Conservation (phyloP, 257 asterid genomes). For the Jacaranda mimosifolia region DNA sequence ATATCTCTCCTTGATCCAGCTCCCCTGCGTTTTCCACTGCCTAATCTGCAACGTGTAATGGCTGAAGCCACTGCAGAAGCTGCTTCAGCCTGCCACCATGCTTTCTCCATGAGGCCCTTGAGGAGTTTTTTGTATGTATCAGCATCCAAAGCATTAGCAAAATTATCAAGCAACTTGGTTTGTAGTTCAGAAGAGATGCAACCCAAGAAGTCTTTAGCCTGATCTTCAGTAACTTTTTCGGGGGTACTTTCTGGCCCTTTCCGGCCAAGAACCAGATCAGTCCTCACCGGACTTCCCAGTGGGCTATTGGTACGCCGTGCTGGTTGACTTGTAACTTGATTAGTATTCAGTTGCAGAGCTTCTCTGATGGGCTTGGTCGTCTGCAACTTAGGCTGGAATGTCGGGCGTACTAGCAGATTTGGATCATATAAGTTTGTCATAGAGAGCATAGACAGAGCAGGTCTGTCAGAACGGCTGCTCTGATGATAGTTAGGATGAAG, state of each 20-base stretch:
- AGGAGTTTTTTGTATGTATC: slow-evolving; percentile 81
- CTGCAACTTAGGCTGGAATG: slow-evolving; percentile 55
- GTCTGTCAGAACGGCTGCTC: slow-evolving; percentile 38
- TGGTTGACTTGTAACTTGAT: background rate
- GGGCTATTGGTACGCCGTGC: slow-evolving; percentile 36
- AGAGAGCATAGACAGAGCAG: slow-evolving; percentile 44
- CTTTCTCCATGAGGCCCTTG: slow-evolving; percentile 86
- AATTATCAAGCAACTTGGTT: slow-evolving; percentile 59
- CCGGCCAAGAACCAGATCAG: slow-evolving; percentile 86
- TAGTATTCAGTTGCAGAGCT: slow-evolving; percentile 50
- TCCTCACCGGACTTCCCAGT: slow-evolving; percentile 80
- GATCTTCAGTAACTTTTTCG: slow-evolving; percentile 50
- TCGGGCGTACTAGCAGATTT: slow-evolving; percentile 42
- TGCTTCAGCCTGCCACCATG: slow-evolving; percentile 98
- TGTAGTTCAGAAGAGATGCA: slow-evolving; percentile 68
- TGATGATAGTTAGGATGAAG: slow-evolving; percentile 76
- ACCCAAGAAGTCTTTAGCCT: slow-evolving; percentile 68
- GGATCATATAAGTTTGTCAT: slow-evolving; percentile 48
- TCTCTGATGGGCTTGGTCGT: slow-evolving; percentile 46
- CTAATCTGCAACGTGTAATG: slow-evolving; percentile 67
- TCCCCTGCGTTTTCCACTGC: slow-evolving; percentile 65
- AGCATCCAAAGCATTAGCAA: slow-evolving; percentile 65
- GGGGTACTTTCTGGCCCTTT: slow-evolving; percentile 43
- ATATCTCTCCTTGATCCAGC: slow-evolving; percentile 71
- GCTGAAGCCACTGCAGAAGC: slow-evolving; percentile 81